These are phyloP conservation scores for Boletus vinaceobasis DNA, from an alignment of 768 basidiomycete genomes.

Conservation along the genomic window DNA sequence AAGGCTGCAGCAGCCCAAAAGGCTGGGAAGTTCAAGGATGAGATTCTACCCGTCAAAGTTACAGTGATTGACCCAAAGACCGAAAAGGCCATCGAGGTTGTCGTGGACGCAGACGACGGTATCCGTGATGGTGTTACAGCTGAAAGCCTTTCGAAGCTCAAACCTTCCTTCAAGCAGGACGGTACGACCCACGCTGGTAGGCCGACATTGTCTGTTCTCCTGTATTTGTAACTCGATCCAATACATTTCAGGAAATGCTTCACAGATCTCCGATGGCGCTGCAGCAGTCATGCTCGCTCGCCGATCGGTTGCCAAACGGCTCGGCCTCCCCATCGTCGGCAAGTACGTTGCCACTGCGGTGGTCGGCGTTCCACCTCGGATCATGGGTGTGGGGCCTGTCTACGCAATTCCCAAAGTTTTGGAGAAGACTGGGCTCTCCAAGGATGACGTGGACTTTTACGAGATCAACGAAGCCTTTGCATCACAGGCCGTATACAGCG, in stretches of 20 bases:
- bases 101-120: constrained; percentile 82
- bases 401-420: constrained; percentile 80
- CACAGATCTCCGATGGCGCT: constrained; percentile 90
- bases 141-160: constrained; percentile 75
- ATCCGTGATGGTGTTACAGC: constrained; percentile 81
- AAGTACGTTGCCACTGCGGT: constrained; percentile 72
- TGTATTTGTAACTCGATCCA: constrained; percentile 1
- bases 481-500: constrained; percentile 70
- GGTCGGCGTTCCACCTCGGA: constrained; percentile 79
- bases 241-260: constrained; percentile 59
- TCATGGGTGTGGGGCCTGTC: constrained; percentile 92
- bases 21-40: constrained; percentile 75
- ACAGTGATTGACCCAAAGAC: constrained; percentile 71
- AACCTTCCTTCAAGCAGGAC: constrained; percentile 77
- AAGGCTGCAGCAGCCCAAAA: constrained; percentile 80
- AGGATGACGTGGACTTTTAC: constrained; percentile 81
- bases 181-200: constrained; percentile 72
- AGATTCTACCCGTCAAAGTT: constrained; percentile 80
- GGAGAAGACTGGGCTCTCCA: constrained; percentile 58
- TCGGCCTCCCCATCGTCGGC: constrained; percentile 83
- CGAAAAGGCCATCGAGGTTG: constrained; percentile 58
- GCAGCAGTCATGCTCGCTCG: constrained; percentile 84
- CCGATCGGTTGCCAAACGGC: constrained; percentile 73
- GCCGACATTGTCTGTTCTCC: constrained; percentile 9
- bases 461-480: constrained; percentile 95